Evolutionary conservation across 148 eudicot genomes (phyloP).

Genomic region (Diospyros lotus): DNA sequence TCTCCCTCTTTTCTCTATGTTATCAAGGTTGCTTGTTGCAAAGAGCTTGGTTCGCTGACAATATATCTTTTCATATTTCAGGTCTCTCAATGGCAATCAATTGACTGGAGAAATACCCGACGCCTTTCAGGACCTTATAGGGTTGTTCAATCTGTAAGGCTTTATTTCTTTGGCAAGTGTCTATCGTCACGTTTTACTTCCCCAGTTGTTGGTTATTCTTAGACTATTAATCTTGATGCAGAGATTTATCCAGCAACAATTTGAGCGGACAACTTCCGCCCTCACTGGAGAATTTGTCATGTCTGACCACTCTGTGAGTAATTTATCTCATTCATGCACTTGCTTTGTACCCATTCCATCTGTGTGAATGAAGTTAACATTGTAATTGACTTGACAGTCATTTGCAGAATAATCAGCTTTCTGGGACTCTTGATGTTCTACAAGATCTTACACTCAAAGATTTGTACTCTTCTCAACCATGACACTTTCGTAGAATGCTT

Average conservation of each 20-base stretch:
- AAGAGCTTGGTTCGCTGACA: neutral
- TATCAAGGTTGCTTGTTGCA: slow-evolving; percentile 1
- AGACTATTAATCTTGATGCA: slow-evolving; percentile 22
- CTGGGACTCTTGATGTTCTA: slow-evolving; percentile 84
- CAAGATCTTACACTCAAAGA: slow-evolving; percentile 77
- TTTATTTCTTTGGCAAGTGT: slow-evolving; percentile 11
- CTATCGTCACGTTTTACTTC: slow-evolving; percentile 3
- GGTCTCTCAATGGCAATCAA: slow-evolving; percentile 74
- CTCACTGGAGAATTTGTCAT: slow-evolving; percentile 51
- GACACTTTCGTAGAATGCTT: neutral
- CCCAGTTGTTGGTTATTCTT: neutral
- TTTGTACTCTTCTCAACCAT: slow-evolving; percentile 54
- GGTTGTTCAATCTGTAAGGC: slow-evolving; percentile 66
- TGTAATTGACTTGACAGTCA: slow-evolving; percentile 44
- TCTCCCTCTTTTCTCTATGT: neutral
- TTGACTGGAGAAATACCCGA: slow-evolving; percentile 89
- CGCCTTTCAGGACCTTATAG: slow-evolving; percentile 53
- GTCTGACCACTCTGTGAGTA: slow-evolving; percentile 70
- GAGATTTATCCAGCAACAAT: slow-evolving; percentile 71
- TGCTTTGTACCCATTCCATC: neutral
- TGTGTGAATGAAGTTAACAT: slow-evolving; percentile 19
- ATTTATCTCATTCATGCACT: slow-evolving; percentile 6
- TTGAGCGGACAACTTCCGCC: slow-evolving; percentile 79
- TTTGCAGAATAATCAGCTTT: slow-evolving; percentile 86
- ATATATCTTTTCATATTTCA: slow-evolving; percentile 24